These are phyloP conservation scores for Haplographium delicatum DNA, from an alignment of 495 filamentous ascomycete genomes.

Conservation along the genomic window DNA sequence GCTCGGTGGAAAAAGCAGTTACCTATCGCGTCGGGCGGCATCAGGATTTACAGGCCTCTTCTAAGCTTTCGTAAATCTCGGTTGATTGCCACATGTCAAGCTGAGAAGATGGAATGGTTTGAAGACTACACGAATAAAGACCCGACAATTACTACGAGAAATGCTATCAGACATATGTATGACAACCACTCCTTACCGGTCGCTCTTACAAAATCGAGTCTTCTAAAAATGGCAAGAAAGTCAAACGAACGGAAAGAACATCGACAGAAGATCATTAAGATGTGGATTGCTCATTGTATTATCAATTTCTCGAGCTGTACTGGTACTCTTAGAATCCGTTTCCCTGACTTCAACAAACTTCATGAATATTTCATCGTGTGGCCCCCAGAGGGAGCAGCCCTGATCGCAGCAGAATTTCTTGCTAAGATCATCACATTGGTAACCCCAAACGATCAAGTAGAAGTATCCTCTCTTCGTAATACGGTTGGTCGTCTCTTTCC, in stretches of 20 bases:
- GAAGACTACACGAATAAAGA: slow-evolving; percentile 86
- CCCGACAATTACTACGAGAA: slow-evolving; percentile 68
- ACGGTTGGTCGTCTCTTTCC: slow-evolving; percentile 13
- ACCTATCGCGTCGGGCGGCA: slow-evolving; percentile 54
- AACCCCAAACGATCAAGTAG: slow-evolving; percentile 14
- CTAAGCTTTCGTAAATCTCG: slow-evolving; percentile 65
- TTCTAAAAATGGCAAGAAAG: slow-evolving; percentile 49
- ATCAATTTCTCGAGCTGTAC: slow-evolving; percentile 34
- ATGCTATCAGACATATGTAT: slow-evolving; percentile 68
- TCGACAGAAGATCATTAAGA: slow-evolving; percentile 27
- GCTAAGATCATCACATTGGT: slow-evolving; percentile 17
- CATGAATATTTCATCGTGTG: slow-evolving; percentile 4
- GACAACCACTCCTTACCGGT: slow-evolving; percentile 54
- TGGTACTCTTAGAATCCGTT: slow-evolving; percentile 38
- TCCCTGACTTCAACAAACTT: slow-evolving; percentile 28
- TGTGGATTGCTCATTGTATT: slow-evolving; percentile 22
- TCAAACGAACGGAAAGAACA: slow-evolving; percentile 30
- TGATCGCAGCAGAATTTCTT: slow-evolving; percentile 19
- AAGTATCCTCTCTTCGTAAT: neutral
- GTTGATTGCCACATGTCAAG: slow-evolving; percentile 66
- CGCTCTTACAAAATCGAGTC: slow-evolving; percentile 60
- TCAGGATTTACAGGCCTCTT: slow-evolving; percentile 70
- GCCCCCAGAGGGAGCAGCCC: slow-evolving; percentile 10
- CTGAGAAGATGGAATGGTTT: slow-evolving; percentile 62
- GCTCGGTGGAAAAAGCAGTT: neutral